Conservation (phyloP, 176 grass and related monocot species). For the Aegilops umbellulata region DNA sequence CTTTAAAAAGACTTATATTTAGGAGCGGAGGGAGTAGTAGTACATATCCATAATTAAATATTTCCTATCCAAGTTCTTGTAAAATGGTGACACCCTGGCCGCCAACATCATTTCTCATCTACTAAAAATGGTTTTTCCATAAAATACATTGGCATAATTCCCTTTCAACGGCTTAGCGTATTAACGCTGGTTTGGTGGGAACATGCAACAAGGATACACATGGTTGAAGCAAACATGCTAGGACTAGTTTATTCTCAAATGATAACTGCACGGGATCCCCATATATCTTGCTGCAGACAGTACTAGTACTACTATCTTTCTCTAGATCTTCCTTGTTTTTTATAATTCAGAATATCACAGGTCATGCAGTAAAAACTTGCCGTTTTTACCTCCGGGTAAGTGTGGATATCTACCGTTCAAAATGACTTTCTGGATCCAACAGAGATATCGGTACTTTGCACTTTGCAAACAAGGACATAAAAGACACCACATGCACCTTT, state of each 20-base stretch:
- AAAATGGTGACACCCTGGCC: neutral
- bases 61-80: no score
- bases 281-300: neutral
- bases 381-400: neutral
- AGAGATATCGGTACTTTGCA: neutral
- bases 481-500: neutral
- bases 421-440: neutral
- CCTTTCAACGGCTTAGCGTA: neutral
- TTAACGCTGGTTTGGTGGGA: constrained; percentile 9
- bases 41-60: no score
- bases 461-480: neutral
- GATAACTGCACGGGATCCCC: neutral
- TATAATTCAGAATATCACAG: no score
- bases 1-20: no score
- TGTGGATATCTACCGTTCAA: neutral
- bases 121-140: neutral
- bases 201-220: neutral
- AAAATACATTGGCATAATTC: neutral
- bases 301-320: no score
- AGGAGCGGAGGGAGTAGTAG: no score
- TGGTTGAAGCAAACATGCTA: neutral
- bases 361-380: neutral
- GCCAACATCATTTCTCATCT: neutral
- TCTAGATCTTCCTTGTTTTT: no score
- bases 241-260: neutral